These are phyloP conservation scores for Acacia acuminata DNA, from an alignment of 306 rosid genomes.

Conservation along the genomic window DNA sequence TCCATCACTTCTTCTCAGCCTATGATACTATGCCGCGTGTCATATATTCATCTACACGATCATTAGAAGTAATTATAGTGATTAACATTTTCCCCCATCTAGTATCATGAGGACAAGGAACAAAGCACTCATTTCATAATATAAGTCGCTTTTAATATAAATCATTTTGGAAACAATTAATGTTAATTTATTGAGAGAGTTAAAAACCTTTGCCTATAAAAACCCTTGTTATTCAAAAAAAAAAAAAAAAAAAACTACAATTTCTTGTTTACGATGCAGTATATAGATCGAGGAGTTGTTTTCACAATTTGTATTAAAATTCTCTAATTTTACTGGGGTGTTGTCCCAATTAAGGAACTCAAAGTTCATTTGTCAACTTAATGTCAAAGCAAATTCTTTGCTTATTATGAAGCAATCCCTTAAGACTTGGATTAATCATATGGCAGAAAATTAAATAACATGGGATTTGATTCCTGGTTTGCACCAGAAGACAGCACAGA, in stretches of 20 bases:
- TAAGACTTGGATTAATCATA: neutral
- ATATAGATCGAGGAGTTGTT: too few species aligned
- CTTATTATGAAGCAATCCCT: neutral
- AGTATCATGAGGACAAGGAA: too few species aligned
- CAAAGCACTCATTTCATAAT: too few species aligned
- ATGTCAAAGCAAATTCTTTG: neutral
- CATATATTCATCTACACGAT: neutral
- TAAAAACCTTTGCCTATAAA: too few species aligned
- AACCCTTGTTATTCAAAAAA: too few species aligned
- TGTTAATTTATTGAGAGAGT: too few species aligned
- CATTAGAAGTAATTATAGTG: neutral
- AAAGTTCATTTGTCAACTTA: slow-evolving; percentile 8
- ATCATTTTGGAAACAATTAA: too few species aligned
- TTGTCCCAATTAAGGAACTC: neutral
- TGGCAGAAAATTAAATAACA: neutral
- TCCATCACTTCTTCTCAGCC: neutral
- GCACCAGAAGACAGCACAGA: neutral
- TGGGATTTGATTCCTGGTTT: slow-evolving; percentile 31
- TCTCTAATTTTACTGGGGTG: neutral
- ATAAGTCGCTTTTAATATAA: too few species aligned
- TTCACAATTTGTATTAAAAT: neutral
- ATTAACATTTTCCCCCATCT: neutral
- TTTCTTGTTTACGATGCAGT: too few species aligned
- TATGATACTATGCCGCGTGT: neutral
- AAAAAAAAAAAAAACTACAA: too few species aligned